Conservation (phyloP, 2,329 filamentous ascomycete genomes). For the Aspergillus oerlinghausenensis region DNA sequence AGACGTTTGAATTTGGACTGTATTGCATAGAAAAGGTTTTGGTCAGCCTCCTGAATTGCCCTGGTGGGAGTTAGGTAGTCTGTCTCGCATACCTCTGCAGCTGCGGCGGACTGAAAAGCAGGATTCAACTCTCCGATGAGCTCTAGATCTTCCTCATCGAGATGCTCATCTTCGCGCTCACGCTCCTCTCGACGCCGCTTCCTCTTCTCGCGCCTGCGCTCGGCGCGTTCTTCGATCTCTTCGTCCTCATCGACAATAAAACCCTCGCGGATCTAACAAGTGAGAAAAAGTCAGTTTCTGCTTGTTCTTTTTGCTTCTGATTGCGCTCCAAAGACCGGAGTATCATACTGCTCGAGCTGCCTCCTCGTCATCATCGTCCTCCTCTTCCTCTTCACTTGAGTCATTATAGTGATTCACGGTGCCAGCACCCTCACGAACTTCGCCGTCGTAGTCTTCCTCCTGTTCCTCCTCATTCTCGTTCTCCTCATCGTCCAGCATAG, state of each 20-base stretch:
- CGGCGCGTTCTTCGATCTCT: slow-evolving; percentile 65
- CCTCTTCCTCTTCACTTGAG: slow-evolving; percentile 87
- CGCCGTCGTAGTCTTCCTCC: slow-evolving; percentile 66
- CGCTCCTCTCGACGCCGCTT: slow-evolving; percentile 74
- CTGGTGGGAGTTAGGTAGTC: not conserved
- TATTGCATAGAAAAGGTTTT: slow-evolving; percentile 4
- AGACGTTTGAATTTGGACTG: slow-evolving; percentile 93
- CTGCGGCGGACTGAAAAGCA: slow-evolving; percentile 62
- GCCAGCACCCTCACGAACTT: slow-evolving; percentile 42
- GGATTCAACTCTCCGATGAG: slow-evolving; percentile 81
- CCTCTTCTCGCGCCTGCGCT: slow-evolving; percentile 60
- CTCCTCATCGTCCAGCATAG: slow-evolving; percentile 78
- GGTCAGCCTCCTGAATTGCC: not conserved
- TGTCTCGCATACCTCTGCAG: slow-evolving; percentile 61
- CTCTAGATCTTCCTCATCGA: slow-evolving; percentile 95
- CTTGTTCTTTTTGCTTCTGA: not conserved
- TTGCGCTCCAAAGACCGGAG: not conserved
- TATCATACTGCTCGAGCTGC: slow-evolving; percentile 66
- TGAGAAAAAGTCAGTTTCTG: slow-evolving; percentile 15
- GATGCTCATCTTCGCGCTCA: slow-evolving; percentile 73
- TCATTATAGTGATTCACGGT: slow-evolving; percentile 60
- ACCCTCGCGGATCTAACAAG: slow-evolving; percentile 72
- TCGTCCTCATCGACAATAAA: slow-evolving; percentile 95
- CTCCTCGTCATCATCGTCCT: slow-evolving; percentile 87
- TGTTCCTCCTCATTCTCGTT: slow-evolving; percentile 78